Evolutionary conservation across 73 alveolate species (phyloP), one percentile per base, ranked within the genome.

Genomic region (Stentor roeselii): DNA sequence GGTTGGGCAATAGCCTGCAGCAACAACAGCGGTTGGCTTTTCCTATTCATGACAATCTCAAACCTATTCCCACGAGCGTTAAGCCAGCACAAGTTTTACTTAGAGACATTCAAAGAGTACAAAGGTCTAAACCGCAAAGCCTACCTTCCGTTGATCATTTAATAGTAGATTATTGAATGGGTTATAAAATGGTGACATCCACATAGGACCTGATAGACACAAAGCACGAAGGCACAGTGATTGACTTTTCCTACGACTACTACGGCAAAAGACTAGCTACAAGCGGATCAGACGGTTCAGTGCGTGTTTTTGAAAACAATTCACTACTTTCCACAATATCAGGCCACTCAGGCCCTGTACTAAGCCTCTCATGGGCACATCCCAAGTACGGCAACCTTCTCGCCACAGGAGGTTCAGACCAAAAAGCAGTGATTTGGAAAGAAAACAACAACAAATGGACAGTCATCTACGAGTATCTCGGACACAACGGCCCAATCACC

Each of bases 381-480:
- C 98, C 96, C 14, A 41, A 85, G 36, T 91, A 31, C 76, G 98
- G 95, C 14, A 40, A 75, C 60, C 80, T 88, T 75, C 76, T 93
- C 67, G 92, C 94, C 39, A 78, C 96, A 32, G 94, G 94, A 58
- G 94, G 98, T 3, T 58, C 82, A 82, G 96, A 91, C 85, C 87
- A 87, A 85, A 84, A 85, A 83, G 85, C 88, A 39, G 88, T 78
- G 75, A 88, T 91, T 41, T 85, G 85, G 41, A 82, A 60, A 42
- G 90, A 84, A 82, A 84, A 11, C 6, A 30, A 39, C 3, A 78
- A 76, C 27, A 59, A 31, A 41, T 84, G 88, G 90, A 42, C 58
- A 21, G 37, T 61, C 21, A 35, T 35, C 11, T 80, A 35, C 34
- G 85, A 80, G 39, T 80, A 42, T 59, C n/a, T 21, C 6, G 84